phyloP scores from a whole-genome alignment of 2,329 filamentous ascomycete species.

The Fusarium cicatricum region DNA sequence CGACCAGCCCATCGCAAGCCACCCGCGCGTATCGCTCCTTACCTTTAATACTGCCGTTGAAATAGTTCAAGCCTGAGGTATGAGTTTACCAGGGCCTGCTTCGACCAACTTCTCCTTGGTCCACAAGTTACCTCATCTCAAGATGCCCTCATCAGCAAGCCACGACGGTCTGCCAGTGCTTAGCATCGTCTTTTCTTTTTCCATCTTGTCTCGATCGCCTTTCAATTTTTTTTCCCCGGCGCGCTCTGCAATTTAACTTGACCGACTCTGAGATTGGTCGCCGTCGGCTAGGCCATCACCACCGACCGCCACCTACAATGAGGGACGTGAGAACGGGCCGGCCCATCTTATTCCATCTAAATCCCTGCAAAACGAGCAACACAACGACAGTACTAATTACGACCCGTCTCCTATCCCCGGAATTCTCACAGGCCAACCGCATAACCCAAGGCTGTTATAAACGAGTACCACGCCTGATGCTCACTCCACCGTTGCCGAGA shows the following conservation, averaged over 20 bases:
- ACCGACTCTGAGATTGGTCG: constrained; percentile 21
- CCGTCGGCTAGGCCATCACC: constrained; percentile 23
- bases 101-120: neutral
- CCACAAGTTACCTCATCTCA: too few relatives aligned
- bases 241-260: constrained; percentile 13
- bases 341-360: constrained; percentile 32
- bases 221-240: constrained; percentile 17
- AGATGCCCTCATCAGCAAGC: neutral
- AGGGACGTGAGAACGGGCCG: constrained; percentile 36
- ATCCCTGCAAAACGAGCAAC: constrained; percentile 26
- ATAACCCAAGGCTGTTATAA: neutral
- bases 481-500: neutral
- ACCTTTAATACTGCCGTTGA: constrained; percentile 1
- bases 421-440: neutral
- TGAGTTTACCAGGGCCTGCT: neutral
- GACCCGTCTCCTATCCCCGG: constrained; percentile 11
- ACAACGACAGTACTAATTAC: neutral
- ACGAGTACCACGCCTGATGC: neutral
- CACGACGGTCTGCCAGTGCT: neutral
- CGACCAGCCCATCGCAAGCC: constrained; percentile 7
- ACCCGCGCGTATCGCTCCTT: constrained; percentile 9
- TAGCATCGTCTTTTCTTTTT: neutral
- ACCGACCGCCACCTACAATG: constrained; percentile 22
- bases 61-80: neutral
- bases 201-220: neutral